Evolutionary conservation across 352 stramenopile species (phyloP), one percentile per base, ranked within the genome.

Genomic region (Blastocystis sp.): DNA sequence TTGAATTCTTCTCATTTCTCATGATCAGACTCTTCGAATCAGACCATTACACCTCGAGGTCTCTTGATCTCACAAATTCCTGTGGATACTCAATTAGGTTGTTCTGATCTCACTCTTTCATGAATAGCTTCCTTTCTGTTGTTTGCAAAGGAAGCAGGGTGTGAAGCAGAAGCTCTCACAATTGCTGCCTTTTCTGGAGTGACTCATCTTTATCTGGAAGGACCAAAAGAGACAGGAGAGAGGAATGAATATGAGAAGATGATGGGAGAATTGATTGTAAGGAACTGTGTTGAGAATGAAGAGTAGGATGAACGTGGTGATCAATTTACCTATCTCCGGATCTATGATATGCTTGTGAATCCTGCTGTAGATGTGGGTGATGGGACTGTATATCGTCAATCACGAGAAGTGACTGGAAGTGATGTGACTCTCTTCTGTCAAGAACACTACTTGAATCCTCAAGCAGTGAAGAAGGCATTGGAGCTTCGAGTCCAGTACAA

Each of bases 61-160:
- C 56, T 89, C 0, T 92, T 97, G 77, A 90, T 99, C n/a, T 92
- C 94, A 6, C 91, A 92, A 66, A 90, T 99, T 9, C 95, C 95
- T 21, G 91, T 98, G 6, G 93, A 99, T 89, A 93, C 96, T n/a
- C 93, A 95, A 88, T 90, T 98, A 24, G 96, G 94, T 42, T 98
- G 98, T 88, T 93, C 98, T 90, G 89, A 98, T 19, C 89, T 98
- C 19, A 93, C 95, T 59, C 95, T 93, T 21, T 91, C 93, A 56
- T 88, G 74, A 88, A n/a, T n/a, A 97, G 94, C 52, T 88, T 93
- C 27, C 90, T 75, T 75, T 46, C 65, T 75, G 12, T 43, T 75
- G 12, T 75, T 75, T 27, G 65, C 65, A 11, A 21, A n/a, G 11
- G 24, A 75, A 24, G 32, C 19, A 0, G 24, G 32, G 3, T 75